These are phyloP conservation scores for Martiniozyma abietophila DNA, from an alignment of 805 yeast genomes.

Conservation along the genomic window DNA sequence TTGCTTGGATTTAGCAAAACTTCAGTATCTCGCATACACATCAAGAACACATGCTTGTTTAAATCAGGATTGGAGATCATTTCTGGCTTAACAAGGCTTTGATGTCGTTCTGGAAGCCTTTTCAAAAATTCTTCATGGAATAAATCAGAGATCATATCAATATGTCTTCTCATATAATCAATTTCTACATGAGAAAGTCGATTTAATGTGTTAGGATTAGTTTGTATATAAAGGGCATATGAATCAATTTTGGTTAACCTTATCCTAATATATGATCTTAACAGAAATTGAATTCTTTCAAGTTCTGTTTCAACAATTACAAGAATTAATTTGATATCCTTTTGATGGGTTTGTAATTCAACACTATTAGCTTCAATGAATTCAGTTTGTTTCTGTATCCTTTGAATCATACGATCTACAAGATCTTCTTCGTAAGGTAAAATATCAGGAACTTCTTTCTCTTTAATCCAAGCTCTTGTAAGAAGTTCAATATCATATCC, in stretches of 20 bases:
- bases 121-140: conserved; percentile 60
- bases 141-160: conserved; percentile 50
- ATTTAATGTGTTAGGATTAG: conserved; percentile 27
- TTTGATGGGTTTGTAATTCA: conserved; percentile 55
- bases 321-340: conserved; percentile 65
- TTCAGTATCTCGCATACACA: conserved; percentile 7
- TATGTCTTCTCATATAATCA: conserved; percentile 60
- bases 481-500: conserved; percentile 35
- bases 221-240: conserved; percentile 51
- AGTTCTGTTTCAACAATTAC: conserved; percentile 87
- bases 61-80: conserved; percentile 80
- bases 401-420: conserved; percentile 45
- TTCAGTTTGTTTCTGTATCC: conserved; percentile 65
- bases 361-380: conserved; percentile 70
- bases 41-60: conserved; percentile 59
- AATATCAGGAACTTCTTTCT: conserved; percentile 81
- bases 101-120: conserved; percentile 46
- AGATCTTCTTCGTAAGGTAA: conserved; percentile 60
- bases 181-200: conserved; percentile 52
- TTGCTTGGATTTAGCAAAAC: conserved; percentile 39
- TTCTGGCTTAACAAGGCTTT: conserved; percentile 65
- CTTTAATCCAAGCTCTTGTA: conserved; percentile 67
- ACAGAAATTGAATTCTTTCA: conserved; percentile 73
- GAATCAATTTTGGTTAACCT: conserved; percentile 69
- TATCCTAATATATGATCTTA: conserved; percentile 74